These are phyloP conservation scores for Capsicum baccatum DNA, from an alignment of 257 asterid genomes.

Conservation along the genomic window DNA sequence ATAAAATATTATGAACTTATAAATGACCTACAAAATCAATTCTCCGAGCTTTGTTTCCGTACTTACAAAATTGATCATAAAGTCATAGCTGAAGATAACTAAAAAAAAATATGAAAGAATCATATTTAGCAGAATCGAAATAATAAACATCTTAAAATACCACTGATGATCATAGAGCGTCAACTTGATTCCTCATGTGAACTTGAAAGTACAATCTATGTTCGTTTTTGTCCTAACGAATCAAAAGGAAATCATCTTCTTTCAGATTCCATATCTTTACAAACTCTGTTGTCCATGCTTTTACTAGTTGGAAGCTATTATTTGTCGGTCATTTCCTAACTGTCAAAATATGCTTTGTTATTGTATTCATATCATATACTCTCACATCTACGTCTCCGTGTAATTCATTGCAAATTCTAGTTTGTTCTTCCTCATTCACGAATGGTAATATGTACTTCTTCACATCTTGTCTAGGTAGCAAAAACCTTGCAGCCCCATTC, in stretches of 20 bases:
- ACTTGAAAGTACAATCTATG: not conserved
- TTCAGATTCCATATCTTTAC: not conserved
- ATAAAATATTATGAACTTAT: too few relatives aligned
- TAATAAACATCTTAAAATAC: too few relatives aligned
- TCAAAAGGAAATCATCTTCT: not conserved
- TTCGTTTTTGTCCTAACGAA: not conserved
- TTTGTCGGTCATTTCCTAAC: not conserved
- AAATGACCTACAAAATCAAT: too few relatives aligned
- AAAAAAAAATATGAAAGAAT: too few relatives aligned
- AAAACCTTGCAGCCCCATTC: not conserved
- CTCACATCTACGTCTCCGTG: not conserved
- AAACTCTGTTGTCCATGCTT: not conserved
- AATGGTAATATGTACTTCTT: not conserved
- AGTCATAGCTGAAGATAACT: too few relatives aligned
- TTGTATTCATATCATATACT: not conserved
- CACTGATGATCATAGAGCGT: too few relatives aligned
- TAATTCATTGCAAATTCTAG: not conserved
- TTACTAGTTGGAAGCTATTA: not conserved
- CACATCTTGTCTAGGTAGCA: not conserved
- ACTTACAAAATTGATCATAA: too few relatives aligned
- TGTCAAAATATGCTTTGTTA: not conserved
- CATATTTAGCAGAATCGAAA: too few relatives aligned
- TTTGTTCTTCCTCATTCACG: not conserved
- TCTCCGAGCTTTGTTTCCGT: too few relatives aligned
- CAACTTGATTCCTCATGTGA: not conserved